These are phyloP conservation scores for Drosera spatulata DNA, from an alignment of 179 eudicot genomes.

Conservation along the genomic window DNA sequence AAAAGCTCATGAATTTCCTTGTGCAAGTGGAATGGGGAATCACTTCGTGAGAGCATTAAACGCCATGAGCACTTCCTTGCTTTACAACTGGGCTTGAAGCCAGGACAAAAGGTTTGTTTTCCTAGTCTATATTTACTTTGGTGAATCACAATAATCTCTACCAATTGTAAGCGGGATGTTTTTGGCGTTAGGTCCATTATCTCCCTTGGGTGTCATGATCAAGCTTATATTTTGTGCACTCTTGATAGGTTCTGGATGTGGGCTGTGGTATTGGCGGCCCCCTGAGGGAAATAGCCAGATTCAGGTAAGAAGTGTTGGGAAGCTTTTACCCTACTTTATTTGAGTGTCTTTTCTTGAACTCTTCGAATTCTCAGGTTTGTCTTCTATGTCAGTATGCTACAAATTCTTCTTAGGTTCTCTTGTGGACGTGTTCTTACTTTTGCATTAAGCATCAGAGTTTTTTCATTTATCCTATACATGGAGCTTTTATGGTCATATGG, in stretches of 20 bases:
- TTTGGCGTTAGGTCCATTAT: background rate
- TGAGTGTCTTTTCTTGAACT: background rate
- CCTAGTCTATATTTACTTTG: background rate
- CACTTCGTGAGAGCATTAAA: conserved; percentile 90
- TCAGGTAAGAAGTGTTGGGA: conserved; percentile 35
- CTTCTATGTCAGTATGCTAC: no score
- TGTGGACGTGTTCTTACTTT: no score
- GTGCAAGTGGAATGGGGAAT: conserved; percentile 83
- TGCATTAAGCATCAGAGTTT: no score
- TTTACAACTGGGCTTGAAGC: conserved; percentile 70
- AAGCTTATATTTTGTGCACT: background rate
- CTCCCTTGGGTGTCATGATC: no score
- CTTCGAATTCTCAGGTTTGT: no score
- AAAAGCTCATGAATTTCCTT: conserved; percentile 2
- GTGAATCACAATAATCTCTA: background rate
- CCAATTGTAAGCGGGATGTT: no score
- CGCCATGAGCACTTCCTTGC: conserved; percentile 95
- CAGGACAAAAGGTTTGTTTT: conserved; percentile 68
- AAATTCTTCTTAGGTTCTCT: no score
- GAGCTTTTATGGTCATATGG: no score
- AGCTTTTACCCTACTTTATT: background rate
- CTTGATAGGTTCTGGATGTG: conserved; percentile 77
- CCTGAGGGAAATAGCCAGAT: conserved; percentile 72
- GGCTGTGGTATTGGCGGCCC: conserved; percentile 99
- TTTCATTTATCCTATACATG: no score